Evolutionary conservation across 2,329 filamentous ascomycete genomes (phyloP).

Genomic region (Macrophomina pseudophaseolina): DNA sequence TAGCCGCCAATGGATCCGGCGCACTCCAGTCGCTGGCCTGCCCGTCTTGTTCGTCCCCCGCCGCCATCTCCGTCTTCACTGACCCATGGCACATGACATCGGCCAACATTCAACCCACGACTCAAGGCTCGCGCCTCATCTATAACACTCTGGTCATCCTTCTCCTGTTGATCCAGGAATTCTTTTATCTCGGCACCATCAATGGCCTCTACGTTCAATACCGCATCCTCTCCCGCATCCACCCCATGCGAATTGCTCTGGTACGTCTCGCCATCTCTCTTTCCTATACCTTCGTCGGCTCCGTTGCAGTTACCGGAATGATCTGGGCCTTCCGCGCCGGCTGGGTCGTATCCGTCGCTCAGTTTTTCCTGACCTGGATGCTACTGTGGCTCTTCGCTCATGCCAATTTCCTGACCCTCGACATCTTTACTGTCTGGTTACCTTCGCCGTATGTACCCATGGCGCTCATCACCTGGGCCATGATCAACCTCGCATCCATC

Average conservation of each 20-base stretch:
- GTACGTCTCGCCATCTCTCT: constrained; percentile 44
- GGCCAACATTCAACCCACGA: too few species aligned
- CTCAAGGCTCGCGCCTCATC: too few species aligned
- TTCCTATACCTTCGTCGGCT: constrained; percentile 48
- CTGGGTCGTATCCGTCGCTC: constrained; percentile 48
- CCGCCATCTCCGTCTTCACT: too few species aligned
- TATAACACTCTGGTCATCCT: too few species aligned
- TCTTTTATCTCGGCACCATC: constrained; percentile 24
- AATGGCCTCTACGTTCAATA: constrained; percentile 34
- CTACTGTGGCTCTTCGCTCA: constrained; percentile 52
- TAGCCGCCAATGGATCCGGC: too few species aligned
- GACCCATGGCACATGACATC: too few species aligned
- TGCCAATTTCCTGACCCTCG: constrained; percentile 52
- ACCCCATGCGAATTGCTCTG: constrained; percentile 23
- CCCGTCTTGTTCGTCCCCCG: too few species aligned
- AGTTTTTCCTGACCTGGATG: constrained; percentile 53
- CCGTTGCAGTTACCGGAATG: constrained; percentile 47
- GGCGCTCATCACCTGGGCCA: constrained; percentile 51
- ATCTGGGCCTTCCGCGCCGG: constrained; percentile 52
- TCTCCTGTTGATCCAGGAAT: too few species aligned
- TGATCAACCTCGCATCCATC: constrained; percentile 50
- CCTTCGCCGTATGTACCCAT: constrained; percentile 51
- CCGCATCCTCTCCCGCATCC: constrained; percentile 31
- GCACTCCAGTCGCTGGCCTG: too few species aligned
- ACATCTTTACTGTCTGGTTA: constrained; percentile 51